These are phyloP conservation scores for Rhynchosporium agropyri DNA, from an alignment of 2,329 filamentous ascomycete genomes.

Conservation along the genomic window DNA sequence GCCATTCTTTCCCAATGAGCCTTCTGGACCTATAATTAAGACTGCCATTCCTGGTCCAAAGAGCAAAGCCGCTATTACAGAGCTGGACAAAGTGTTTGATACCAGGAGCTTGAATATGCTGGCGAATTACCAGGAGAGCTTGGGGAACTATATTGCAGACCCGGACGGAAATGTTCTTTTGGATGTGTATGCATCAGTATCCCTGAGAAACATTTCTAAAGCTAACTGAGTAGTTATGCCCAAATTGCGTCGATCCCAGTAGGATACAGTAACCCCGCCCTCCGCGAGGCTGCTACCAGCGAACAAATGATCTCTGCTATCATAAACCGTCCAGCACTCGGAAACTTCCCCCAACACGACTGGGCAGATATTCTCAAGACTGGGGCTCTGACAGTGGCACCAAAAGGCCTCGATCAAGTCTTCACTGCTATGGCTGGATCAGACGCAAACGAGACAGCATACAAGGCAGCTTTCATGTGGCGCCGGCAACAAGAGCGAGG, in stretches of 20 bases:
- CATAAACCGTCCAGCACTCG: conserved; percentile 78
- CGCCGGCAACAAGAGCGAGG: conserved; percentile 72
- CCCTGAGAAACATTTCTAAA: not conserved
- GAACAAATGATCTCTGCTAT: conserved; percentile 73
- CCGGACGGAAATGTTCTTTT: conserved; percentile 54
- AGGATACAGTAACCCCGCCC: conserved; percentile 76
- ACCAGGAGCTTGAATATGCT: conserved; percentile 56
- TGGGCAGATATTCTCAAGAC: conserved; percentile 73
- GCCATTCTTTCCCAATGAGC: conserved; percentile 41
- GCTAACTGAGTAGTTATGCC: conserved; percentile 57
- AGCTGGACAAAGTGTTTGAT: conserved; percentile 54
- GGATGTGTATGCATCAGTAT: conserved; percentile 48
- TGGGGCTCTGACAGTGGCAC: conserved; percentile 72
- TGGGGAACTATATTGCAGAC: conserved; percentile 56
- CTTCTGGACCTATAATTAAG: conserved; percentile 39
- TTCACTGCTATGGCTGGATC: conserved; percentile 80
- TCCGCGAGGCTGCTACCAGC: conserved; percentile 65
- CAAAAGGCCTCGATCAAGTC: conserved; percentile 75
- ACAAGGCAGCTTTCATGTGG: conserved; percentile 87
- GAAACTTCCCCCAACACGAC: conserved; percentile 78
- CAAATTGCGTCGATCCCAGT: conserved; percentile 85
- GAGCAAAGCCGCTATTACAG: conserved; percentile 44
- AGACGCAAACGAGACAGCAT: conserved; percentile 83
- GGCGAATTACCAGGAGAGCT: conserved; percentile 55
- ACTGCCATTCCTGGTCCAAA: conserved; percentile 46